A percentile compares a stretch with the other conserved stretches of the same genome.
These are phyloP conservation scores for Teunomyces tritomae DNA, from an alignment of 805 yeast genomes.

Conservation along the genomic window DNA sequence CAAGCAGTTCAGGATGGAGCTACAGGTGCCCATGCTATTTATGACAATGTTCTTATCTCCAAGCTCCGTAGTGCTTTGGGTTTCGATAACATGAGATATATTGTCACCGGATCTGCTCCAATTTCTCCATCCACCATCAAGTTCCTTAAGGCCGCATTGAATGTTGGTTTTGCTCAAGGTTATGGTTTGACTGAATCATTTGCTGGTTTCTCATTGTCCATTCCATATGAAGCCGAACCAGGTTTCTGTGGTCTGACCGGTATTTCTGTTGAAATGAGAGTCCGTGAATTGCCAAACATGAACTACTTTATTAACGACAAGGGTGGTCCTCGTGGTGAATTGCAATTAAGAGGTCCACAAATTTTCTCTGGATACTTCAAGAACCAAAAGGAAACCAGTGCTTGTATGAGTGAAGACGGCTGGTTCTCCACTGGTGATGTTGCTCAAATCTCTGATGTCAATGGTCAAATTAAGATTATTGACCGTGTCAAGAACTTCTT, in stretches of 20 bases:
- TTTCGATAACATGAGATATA: constrained; percentile 24
- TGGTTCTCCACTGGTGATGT: constrained; percentile 30
- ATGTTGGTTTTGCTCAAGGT: constrained; percentile 28
- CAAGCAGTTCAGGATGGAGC: constrained; percentile 15
- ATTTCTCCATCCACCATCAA: constrained; percentile 18
- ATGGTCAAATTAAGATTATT: constrained; percentile 23
- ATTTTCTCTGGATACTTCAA: constrained; percentile 23
- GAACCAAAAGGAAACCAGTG: constrained; percentile 22
- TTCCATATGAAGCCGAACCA: constrained; percentile 18
- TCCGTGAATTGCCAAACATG: constrained; percentile 24
- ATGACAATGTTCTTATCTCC: constrained; percentile 19
- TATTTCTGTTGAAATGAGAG: constrained; percentile 17
- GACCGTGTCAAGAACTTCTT: constrained; percentile 34
- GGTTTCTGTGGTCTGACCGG: constrained; percentile 24
- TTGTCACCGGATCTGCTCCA: constrained; percentile 29
- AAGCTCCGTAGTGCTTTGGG: constrained; percentile 35
- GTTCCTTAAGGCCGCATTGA: constrained; percentile 24
- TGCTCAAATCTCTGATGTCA: constrained; percentile 11
- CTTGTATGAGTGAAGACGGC: constrained; percentile 19
- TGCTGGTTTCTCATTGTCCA: constrained; percentile 20
- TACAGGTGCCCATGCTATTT: constrained; percentile 15
- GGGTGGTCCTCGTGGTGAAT: constrained; percentile 29
- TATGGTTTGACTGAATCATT: constrained; percentile 35
- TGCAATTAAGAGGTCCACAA: constrained; percentile 26
- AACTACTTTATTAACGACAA: constrained; percentile 18